Base-by-base conservation (phyloP, 1,139 yeast species). In the Hyphopichia buzzinii region DNA sequence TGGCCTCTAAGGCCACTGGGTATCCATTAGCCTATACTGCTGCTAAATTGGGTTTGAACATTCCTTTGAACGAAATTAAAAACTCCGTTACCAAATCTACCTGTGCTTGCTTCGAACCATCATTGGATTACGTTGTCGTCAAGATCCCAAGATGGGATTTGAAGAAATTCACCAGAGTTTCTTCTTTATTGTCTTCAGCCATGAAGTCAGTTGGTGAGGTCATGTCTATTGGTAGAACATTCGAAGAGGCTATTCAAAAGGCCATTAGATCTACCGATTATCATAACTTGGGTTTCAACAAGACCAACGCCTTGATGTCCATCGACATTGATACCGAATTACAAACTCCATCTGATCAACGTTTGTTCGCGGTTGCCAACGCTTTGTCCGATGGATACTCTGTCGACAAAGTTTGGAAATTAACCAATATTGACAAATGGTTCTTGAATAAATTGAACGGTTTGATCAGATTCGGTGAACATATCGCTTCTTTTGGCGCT, bases 141-240 rank as follows among this genome's bases (percentile, higher is more conserved):
- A 92, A 92, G 75, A 89, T 92, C 54, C 98, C 98, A 53, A 82
- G 97, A 68, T 92, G 98, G 98, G 98, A 92, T 72, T 74, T 92
- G 63, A 70, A 92, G 74, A 92, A 92, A 70, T 92, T 92, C 68
- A 87, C 92, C 47, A 79, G 96, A 62, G 98, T 92, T 36, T 84
- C 95, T 35, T 81, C 90, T 39, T 77, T 84, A 55, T 77, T 92
- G 53, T 84, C 95, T 31, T 87, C 96, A 21, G 82, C 97, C 34
- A 92, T 92, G 98, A 92, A 92, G 67, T 90, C 97, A 32, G 98
- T 92, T 40, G 98, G 98, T 64, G 98, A 92, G 67, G 98, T 92
- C 42, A 92, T 92, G 98, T 95, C 97, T 38, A 92, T 92, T 59
- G 98, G 98, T 55, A 84, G 98, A 69, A 92, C 81, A 52, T 92